Evolutionary conservation across 2,329 filamentous ascomycete genomes (phyloP).

Genomic region (Colletotrichum sp.): DNA sequence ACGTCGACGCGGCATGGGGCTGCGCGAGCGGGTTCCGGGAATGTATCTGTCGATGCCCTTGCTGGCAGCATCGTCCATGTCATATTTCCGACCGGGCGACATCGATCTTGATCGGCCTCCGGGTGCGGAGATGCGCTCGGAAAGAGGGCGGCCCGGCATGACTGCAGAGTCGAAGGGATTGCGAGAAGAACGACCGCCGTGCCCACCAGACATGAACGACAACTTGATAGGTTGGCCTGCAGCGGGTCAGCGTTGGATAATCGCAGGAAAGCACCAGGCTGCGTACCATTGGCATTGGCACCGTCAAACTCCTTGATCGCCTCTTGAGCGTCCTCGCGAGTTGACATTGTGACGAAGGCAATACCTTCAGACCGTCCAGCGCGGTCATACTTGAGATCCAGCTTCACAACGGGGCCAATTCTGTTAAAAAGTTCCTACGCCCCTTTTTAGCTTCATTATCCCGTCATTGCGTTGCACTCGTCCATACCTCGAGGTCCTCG

Average conservation of each 20-base stretch:
- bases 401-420: constrained; percentile 73
- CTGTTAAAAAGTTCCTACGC: constrained; percentile 77
- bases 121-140: constrained; percentile 65
- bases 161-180: constrained; percentile 63
- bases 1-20: constrained; percentile 62
- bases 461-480: neutral
- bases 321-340: constrained; percentile 70
- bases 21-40: constrained; percentile 65
- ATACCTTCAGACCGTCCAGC: constrained; percentile 86
- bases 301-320: constrained; percentile 85
- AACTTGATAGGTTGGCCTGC: constrained; percentile 81
- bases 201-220: constrained; percentile 63
- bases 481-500: constrained; percentile 76
- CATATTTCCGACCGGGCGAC: constrained; percentile 52
- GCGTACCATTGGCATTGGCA: constrained; percentile 81
- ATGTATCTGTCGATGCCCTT: constrained; percentile 82
- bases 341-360: constrained; percentile 83
- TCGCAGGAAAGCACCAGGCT: neutral
- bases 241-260: neutral
- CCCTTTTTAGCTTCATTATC: constrained; percentile 26
- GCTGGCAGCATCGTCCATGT: constrained; percentile 64
- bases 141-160: constrained; percentile 61
- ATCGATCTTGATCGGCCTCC: constrained; percentile 67
- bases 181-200: constrained; percentile 39
- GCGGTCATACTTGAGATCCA: constrained; percentile 83